A percentile compares a stretch with the other conserved stretches of the same genome.
Conservation (phyloP, 495 filamentous ascomycete genomes). For the Aspergillus sparsus region DNA sequence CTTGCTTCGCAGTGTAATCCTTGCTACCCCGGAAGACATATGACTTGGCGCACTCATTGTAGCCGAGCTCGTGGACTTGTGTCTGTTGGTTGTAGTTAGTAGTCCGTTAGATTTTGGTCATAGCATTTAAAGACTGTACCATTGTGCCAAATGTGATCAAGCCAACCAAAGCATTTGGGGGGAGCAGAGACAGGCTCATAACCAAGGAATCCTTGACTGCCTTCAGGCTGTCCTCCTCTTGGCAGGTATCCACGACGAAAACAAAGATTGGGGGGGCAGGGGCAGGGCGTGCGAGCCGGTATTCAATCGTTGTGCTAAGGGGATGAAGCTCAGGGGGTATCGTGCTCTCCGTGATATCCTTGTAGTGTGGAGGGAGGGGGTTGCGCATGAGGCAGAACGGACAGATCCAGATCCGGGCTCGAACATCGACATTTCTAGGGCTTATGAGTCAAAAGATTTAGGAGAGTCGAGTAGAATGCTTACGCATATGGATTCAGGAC, state of each 20-base stretch:
- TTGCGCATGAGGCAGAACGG: slow-evolving; percentile 98
- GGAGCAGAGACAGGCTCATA: slow-evolving; percentile 93
- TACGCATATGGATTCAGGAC: slow-evolving; percentile 98
- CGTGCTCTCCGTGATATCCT: slow-evolving; percentile 92
- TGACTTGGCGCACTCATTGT: slow-evolving; percentile 98
- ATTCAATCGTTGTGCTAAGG: slow-evolving; percentile 94
- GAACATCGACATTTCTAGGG: slow-evolving; percentile 86
- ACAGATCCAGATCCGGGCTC: slow-evolving; percentile 96
- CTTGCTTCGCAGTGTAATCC: slow-evolving; percentile 94
- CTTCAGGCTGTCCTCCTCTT: slow-evolving; percentile 96
- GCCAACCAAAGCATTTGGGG: slow-evolving; percentile 90
- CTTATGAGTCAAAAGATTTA: slow-evolving; percentile 25
- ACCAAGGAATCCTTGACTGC: slow-evolving; percentile 95
- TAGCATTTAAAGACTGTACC: slow-evolving; percentile 53
- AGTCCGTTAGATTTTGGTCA: neutral
- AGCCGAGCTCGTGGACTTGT: slow-evolving; percentile 98
- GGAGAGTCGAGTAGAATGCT: slow-evolving; percentile 25
- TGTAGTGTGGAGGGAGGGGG: slow-evolving; percentile 93
- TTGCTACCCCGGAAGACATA: slow-evolving; percentile 99
- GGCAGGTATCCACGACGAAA: slow-evolving; percentile 97
- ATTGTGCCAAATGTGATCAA: slow-evolving; percentile 96
- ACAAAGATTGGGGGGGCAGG: slow-evolving; percentile 95
- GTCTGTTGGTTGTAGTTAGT: slow-evolving; percentile 56
- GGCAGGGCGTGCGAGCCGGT: slow-evolving; percentile 87
- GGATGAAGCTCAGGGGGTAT: slow-evolving; percentile 96